These are phyloP conservation scores for Nymphaea colorata DNA, from an alignment of 164 flowering plant species.

Conservation along the genomic window DNA sequence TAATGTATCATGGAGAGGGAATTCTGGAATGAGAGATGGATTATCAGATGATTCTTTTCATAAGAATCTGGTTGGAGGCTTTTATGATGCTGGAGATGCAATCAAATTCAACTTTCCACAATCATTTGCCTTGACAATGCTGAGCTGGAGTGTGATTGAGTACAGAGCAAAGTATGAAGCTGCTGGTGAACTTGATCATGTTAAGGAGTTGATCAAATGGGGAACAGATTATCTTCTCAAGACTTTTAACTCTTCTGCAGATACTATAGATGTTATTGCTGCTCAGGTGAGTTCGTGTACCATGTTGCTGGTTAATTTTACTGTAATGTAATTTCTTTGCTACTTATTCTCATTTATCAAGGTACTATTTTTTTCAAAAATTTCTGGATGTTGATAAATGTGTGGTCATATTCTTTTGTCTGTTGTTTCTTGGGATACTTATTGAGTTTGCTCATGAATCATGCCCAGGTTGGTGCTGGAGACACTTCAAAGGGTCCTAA, in stretches of 20 bases:
- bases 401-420: no score
- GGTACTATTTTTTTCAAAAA: no score
- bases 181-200: slow-evolving; percentile 78
- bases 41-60: slow-evolving; percentile 21
- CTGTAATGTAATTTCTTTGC: neutral
- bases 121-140: slow-evolving; percentile 85
- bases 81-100: slow-evolving; percentile 93
- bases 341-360: neutral
- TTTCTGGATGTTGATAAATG: no score
- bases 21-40: slow-evolving; percentile 71
- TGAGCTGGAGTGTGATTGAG: slow-evolving; percentile 94
- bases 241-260: slow-evolving; percentile 76
- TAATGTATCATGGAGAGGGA: slow-evolving; percentile 81
- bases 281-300: slow-evolving; percentile 44
- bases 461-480: slow-evolving; percentile 18
- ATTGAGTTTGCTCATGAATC: no score
- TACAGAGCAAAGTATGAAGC: slow-evolving; percentile 85
- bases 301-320: neutral
- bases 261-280: slow-evolving; percentile 40
- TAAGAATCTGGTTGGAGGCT: slow-evolving; percentile 82
- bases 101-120: slow-evolving; percentile 87
- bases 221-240: slow-evolving; percentile 88
- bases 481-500: slow-evolving; percentile 53
- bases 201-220: slow-evolving; percentile 88
- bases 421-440: no score